A percentile compares a stretch with the other conserved stretches of the same genome.
These are phyloP conservation scores for Ganoderma lingzhi DNA, from an alignment of 1,284 basidiomycete species.

Conservation along the genomic window DNA sequence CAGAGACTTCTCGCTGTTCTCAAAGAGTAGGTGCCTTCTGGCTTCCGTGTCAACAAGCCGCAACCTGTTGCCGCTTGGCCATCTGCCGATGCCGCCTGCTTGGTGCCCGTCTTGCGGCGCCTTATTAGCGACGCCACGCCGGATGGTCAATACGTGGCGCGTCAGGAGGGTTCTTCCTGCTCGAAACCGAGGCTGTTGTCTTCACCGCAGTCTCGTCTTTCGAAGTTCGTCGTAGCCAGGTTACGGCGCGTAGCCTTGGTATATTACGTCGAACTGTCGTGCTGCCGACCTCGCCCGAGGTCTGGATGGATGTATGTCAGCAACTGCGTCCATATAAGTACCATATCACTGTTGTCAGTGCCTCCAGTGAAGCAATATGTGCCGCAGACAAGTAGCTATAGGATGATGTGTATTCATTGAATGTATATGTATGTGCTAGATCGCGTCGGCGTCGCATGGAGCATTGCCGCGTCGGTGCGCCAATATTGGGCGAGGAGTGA, in stretches of 20 bases:
- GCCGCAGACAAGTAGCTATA: neutral
- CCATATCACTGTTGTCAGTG: neutral
- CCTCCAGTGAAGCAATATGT: neutral
- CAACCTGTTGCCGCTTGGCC: neutral
- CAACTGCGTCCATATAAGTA: neutral
- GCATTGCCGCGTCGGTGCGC: neutral
- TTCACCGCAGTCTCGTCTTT: neutral
- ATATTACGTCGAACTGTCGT: conserved; percentile 18
- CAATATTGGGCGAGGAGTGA: neutral
- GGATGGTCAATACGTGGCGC: neutral
- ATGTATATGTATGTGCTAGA: neutral
- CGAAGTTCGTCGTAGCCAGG: conserved; percentile 16
- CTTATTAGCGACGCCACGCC: neutral
- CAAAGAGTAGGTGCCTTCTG: conserved; percentile 44
- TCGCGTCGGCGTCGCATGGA: too few species aligned
- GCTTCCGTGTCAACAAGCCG: neutral
- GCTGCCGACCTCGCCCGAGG: neutral
- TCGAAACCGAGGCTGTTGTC: neutral
- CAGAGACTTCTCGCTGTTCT: conserved; percentile 62
- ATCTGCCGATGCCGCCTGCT: neutral
- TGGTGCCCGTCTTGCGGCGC: neutral
- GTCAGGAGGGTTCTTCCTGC: neutral
- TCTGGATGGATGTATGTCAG: neutral
- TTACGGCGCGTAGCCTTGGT: conserved; percentile 10
- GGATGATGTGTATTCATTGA: neutral